A percentile compares a stretch with the other conserved stretches of the same genome.
Conservation (phyloP, 768 basidiomycete species). For the Trametes cingulata region DNA sequence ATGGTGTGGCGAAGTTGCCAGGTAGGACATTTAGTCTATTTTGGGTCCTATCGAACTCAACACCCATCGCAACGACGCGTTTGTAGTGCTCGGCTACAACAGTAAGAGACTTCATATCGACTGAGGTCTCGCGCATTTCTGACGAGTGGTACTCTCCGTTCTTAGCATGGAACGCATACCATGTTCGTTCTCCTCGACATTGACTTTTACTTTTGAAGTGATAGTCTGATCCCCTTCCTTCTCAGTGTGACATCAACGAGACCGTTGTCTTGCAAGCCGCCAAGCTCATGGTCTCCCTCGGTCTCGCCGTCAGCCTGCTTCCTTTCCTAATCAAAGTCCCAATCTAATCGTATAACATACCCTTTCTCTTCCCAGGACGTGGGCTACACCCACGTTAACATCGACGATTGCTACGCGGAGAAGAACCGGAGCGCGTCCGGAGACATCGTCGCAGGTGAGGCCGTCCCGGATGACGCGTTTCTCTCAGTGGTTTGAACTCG, state of each 20-base stretch:
- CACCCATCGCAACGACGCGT: no score
- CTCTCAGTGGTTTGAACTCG: background rate
- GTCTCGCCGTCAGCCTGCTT: slow-evolving; percentile 39
- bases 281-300: slow-evolving; percentile 49
- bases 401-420: slow-evolving; percentile 69
- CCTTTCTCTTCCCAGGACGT: slow-evolving; percentile 42
- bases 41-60: background rate
- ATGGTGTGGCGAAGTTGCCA: slow-evolving; percentile 39
- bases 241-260: slow-evolving; percentile 63
- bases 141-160: slow-evolving; percentile 2
- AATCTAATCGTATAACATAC: background rate
- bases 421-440: slow-evolving; percentile 52
- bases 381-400: slow-evolving; percentile 59
- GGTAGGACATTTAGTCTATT: slow-evolving; percentile 26
- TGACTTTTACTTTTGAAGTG: background rate
- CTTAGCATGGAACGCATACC: slow-evolving; percentile 70
- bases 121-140: background rate
- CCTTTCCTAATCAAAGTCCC: no score
- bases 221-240: no score
- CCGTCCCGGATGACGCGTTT: no score
- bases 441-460: slow-evolving; percentile 55
- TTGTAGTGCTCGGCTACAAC: slow-evolving; percentile 61
- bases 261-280: slow-evolving; percentile 51
- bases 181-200: slow-evolving; percentile 40
- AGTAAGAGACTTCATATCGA: slow-evolving; percentile 40